Percentiles rank a stretch among this genome's conserved stretches.
phyloP scores from a whole-genome alignment of 2,329 filamentous ascomycete genomes.

The Alternaria longipes region DNA sequence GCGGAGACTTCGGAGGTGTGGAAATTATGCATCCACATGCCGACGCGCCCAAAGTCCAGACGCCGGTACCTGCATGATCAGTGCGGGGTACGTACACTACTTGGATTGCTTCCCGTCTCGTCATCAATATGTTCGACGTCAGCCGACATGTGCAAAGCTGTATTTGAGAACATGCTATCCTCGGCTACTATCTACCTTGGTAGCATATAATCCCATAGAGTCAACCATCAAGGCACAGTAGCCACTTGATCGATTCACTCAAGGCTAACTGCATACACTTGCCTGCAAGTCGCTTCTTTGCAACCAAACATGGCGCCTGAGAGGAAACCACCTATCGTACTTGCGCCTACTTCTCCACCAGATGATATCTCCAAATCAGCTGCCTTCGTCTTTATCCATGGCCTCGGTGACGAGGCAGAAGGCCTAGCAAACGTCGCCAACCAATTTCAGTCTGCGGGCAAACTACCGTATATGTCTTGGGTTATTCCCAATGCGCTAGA shows the following conservation, averaged over 20 bases:
- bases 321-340: slow-evolving; percentile 48
- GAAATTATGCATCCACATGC: slow-evolving; percentile 26
- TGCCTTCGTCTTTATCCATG: slow-evolving; percentile 59
- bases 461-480: slow-evolving; percentile 61
- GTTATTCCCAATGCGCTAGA: slow-evolving; percentile 61
- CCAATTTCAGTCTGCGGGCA: slow-evolving; percentile 59
- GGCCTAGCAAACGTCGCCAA: slow-evolving; percentile 56
- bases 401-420: slow-evolving; percentile 58
- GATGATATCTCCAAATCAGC: slow-evolving; percentile 51
- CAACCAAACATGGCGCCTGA: slow-evolving; percentile 5
- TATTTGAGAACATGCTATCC: not conserved
- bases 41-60: slow-evolving; percentile 11
- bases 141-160: not conserved
- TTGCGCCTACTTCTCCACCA: slow-evolving; percentile 47
- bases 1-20: slow-evolving; percentile 18
- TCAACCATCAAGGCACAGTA: not conserved
- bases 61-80: slow-evolving; percentile 17
- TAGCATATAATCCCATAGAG: not conserved
- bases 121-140: not conserved
- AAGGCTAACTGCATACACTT: not conserved
- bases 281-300: not conserved
- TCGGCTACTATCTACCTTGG: not conserved
- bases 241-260: not conserved
- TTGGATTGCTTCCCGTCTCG: not conserved
- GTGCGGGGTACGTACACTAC: slow-evolving; percentile 22